Evolutionary conservation across 2,329 filamentous ascomycete genomes (phyloP), one percentile per base, ranked within the genome.

Genomic region (Xylaria digitata): DNA sequence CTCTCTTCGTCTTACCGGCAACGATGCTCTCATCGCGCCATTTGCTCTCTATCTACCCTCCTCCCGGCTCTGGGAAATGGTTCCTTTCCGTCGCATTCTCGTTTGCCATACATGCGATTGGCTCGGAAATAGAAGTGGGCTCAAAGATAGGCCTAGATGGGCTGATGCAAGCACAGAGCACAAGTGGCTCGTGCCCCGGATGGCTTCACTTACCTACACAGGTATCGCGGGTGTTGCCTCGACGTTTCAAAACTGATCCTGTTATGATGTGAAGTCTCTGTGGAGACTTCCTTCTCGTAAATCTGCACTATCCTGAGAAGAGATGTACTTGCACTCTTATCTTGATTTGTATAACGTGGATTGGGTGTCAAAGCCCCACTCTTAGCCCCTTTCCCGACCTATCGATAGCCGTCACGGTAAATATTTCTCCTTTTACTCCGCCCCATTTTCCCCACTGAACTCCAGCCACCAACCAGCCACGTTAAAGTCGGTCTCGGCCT

Each of bases 151-250:
- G 46, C 46, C 23, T 37, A 37, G 42, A 56, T 61, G 37, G 59
- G 45, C 32, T 40, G 60, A 63, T 50, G 50, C 57, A 57, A 55
- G 55, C 42, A 55, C 56, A 30, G 56, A 66, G 66, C 26, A 56
- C 59, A 61, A 64, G 67, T 69, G 64, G 60, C 60, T 64, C 56
- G 59, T 67, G 57, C 53, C 4, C 13, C 50, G n/a, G n/a, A 17
- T 43, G 23, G 1, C 43, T 7, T 26, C 32, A 13, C 9, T 15
- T 4, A 15, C 37, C 37, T 40, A 40, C 11, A 5, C 13, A 40
- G 37, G 30, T 49, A 40, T 46, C 26, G 42, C 54, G 23, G 42
- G 23, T 30, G 17, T 45, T 37, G 34, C 34, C 23, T 61, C 23
- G 11, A 45, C 58, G 23, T 55, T 23, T 7, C 23, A 37, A 49